These are phyloP conservation scores for Coniella vitis DNA, from an alignment of 2,329 filamentous ascomycete genomes.

Conservation along the genomic window DNA sequence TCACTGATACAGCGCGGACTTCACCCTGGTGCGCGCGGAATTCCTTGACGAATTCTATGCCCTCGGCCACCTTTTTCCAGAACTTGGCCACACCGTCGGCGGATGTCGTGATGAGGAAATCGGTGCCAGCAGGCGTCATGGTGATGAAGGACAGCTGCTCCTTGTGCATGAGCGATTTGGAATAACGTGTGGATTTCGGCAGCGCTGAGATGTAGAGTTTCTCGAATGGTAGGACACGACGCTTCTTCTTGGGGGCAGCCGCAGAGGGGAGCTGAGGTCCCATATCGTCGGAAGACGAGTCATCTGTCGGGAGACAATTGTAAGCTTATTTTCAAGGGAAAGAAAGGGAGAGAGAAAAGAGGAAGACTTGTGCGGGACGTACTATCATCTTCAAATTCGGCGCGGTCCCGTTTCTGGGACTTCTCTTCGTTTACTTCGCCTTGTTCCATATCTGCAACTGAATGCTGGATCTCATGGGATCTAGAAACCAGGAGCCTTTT, in stretches of 20 bases:
- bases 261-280: conserved; percentile 82
- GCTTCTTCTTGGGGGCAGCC: conserved; percentile 79
- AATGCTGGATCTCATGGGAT: too few species aligned
- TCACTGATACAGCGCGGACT: conserved; percentile 76
- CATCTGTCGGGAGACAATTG: conserved; percentile 34
- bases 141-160: conserved; percentile 85
- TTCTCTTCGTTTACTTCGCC: conserved; percentile 25
- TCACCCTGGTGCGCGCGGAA: conserved; percentile 86
- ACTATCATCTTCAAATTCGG: conserved; percentile 44
- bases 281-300: conserved; percentile 75
- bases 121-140: conserved; percentile 78
- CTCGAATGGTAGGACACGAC: conserved; percentile 84
- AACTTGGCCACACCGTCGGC: conserved; percentile 97
- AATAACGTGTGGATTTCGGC: conserved; percentile 75
- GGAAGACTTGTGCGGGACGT: conserved; percentile 13
- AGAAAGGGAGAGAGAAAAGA: neutral
- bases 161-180: conserved; percentile 96
- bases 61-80: conserved; percentile 90
- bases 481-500: too few species aligned
- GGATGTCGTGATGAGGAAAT: conserved; percentile 92
- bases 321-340: conserved; percentile 1
- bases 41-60: conserved; percentile 97
- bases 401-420: conserved; percentile 49
- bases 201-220: conserved; percentile 90
- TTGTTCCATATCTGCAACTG: conserved; percentile 23